phyloP scores from a whole-genome alignment of 1,284 basidiomycete genomes.

The Moesziomyces globuligerus region DNA sequence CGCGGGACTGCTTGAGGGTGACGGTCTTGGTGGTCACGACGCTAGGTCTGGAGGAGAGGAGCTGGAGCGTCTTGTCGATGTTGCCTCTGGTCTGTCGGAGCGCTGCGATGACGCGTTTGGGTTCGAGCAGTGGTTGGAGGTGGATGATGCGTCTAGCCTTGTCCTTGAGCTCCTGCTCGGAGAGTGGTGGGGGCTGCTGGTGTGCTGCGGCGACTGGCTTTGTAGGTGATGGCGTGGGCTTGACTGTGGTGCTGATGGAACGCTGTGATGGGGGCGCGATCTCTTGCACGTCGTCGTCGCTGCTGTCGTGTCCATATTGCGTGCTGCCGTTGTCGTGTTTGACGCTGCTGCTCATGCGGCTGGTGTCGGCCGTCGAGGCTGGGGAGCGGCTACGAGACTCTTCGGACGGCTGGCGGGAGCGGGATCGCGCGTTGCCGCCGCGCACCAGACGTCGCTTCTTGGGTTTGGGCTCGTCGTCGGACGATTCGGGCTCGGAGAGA shows the following conservation, averaged over 20 bases:
- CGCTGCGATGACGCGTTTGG: slow-evolving; percentile 22
- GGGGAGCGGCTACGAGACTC: neutral
- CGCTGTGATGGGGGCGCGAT: slow-evolving; percentile 13
- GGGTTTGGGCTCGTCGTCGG: slow-evolving; percentile 27
- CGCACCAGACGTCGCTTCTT: slow-evolving; percentile 42
- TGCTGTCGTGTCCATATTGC: slow-evolving; percentile 1
- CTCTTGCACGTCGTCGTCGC: slow-evolving; percentile 16
- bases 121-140: slow-evolving; percentile 15
- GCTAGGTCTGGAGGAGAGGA: slow-evolving; percentile 19
- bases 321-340: neutral
- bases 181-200: slow-evolving; percentile 9
- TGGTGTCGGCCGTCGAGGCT: neutral
- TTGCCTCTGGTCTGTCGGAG: slow-evolving; percentile 35
- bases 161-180: slow-evolving; percentile 20
- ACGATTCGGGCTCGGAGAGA: slow-evolving; percentile 34
- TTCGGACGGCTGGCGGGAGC: slow-evolving; percentile 14
- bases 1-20: slow-evolving; percentile 23
- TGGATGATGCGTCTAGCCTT: slow-evolving; percentile 30
- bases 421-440: slow-evolving; percentile 18
- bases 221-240: neutral
- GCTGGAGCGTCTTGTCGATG: slow-evolving; percentile 9
- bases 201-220: neutral
- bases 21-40: slow-evolving; percentile 37
- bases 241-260: neutral
- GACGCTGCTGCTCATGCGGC: neutral